Evolutionary conservation across 768 basidiomycete species (phyloP).

Genomic region (Lentinula boryana): DNA sequence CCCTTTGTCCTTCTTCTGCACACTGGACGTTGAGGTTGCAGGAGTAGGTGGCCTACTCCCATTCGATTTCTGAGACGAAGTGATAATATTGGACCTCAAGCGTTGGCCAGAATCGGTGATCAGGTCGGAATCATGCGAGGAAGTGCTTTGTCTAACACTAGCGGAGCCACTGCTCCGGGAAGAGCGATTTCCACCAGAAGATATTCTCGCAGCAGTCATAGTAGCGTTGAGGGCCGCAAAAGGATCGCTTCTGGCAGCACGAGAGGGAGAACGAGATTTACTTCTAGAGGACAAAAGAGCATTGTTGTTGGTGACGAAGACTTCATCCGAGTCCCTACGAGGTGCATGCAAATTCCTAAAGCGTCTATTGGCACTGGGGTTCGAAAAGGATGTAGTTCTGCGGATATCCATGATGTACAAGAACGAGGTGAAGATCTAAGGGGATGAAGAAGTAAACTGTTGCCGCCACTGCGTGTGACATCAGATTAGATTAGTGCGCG

Average conservation of each 20-base stretch:
- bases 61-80: background rate
- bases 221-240: constrained; percentile 11
- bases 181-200: background rate
- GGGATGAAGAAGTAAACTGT: background rate
- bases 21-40: background rate
- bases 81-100: background rate
- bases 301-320: background rate
- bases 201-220: background rate
- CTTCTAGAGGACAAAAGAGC: constrained; percentile 1
- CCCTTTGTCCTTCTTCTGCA: constrained; percentile 16
- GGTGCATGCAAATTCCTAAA: background rate
- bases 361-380: background rate
- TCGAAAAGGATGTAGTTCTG: background rate
- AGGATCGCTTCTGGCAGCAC: constrained; percentile 9
- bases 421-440: background rate
- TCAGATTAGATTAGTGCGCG: background rate
- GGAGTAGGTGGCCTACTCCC: background rate
- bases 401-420: background rate
- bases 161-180: background rate
- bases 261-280: constrained; percentile 16
- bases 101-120: background rate
- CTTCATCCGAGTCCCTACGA: background rate
- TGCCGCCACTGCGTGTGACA: background rate
- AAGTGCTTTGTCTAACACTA: background rate
- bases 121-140: background rate